Percentiles rank a stretch among this genome's conserved stretches.
Conservation (phyloP, 441 rosid genomes). For the Pelargonium myrrhifolium region DNA sequence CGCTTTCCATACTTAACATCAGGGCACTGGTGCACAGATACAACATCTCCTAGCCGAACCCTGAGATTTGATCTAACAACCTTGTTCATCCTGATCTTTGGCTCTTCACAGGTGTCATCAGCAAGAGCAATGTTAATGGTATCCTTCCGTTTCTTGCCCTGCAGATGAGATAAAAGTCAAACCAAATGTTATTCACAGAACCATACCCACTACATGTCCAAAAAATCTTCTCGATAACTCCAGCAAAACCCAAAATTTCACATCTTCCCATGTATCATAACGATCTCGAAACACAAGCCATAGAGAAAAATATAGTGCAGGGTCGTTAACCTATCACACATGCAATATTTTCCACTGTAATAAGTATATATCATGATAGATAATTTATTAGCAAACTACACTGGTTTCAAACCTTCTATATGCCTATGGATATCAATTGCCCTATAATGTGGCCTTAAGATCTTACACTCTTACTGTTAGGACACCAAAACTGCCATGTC, state of each 20-base stretch:
- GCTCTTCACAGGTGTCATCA: conserved; percentile 11
- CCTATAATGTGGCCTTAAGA: too few relatives aligned
- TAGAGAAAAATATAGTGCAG: background rate
- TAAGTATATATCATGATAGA: too few relatives aligned
- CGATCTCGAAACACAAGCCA: background rate
- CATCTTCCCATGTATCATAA: background rate
- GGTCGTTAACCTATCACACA: too few relatives aligned
- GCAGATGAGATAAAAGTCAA: background rate
- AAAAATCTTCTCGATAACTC: background rate
- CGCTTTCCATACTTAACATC: conserved; percentile 7
- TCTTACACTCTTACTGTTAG: too few relatives aligned
- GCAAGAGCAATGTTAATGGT: conserved; percentile 6
- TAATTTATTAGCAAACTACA: too few relatives aligned
- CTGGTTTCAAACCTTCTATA: too few relatives aligned
- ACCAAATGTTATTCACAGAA: background rate
- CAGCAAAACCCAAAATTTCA: background rate
- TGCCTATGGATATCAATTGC: too few relatives aligned
- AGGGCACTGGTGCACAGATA: conserved; percentile 4
- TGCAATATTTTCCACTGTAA: too few relatives aligned
- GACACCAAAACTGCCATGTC: too few relatives aligned
- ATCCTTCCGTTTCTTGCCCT: conserved; percentile 16
- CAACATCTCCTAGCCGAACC: conserved; percentile 12
- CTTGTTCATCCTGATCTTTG: too few relatives aligned
- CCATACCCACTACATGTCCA: background rate
- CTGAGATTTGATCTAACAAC: background rate